Base-by-base conservation (phyloP, 805 yeast species). In the Lachancea waltii region DNA sequence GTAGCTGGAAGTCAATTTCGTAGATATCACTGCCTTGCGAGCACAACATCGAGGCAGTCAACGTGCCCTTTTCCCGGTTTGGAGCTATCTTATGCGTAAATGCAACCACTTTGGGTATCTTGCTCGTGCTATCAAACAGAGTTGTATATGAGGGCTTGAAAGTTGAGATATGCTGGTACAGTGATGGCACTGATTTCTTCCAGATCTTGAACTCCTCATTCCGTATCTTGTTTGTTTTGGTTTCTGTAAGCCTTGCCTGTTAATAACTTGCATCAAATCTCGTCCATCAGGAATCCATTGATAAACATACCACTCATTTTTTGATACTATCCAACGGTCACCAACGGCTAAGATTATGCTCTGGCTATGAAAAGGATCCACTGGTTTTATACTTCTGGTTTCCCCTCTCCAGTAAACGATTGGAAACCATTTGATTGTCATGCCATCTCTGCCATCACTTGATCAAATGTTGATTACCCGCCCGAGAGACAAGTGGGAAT, bases 121-220 rank as follows among this genome's bases (percentile, higher is more conserved):
- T 47, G 5, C 44, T 34, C 2, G 42, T 43, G 28, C 51, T 50
- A 15, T 49, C 60, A 25, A 51, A 52, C 15, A 60, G 51, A 4
- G 63, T 59, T 3, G 60, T 61, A 23, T 62, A 59, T 40, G 61
- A 65, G 3, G 69, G 62, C 35, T 54, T 63, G 18, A 64, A 55
- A 20, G 65, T 50, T 3, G 64, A 54, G n/a, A 59, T 52, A 42
- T 59, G 64, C 37, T 56, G 55, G 59, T 85, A 85, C 43, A 85
- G 65, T 47, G 83, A 66, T 3, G 94, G 95, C 10, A 83, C 80
- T 2, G 90, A 74, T 52, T 85, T 84, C 57, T 85, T 85, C 95
- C 95, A 85, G 14, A 69, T 73, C 49, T 76, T 76, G 67, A 72
- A 82, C 62, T 83, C 92, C 59, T 83, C 94, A 50, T 83, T 83